Conservation (phyloP, 805 yeast genomes). For the Sporopachydermia quercuum region DNA sequence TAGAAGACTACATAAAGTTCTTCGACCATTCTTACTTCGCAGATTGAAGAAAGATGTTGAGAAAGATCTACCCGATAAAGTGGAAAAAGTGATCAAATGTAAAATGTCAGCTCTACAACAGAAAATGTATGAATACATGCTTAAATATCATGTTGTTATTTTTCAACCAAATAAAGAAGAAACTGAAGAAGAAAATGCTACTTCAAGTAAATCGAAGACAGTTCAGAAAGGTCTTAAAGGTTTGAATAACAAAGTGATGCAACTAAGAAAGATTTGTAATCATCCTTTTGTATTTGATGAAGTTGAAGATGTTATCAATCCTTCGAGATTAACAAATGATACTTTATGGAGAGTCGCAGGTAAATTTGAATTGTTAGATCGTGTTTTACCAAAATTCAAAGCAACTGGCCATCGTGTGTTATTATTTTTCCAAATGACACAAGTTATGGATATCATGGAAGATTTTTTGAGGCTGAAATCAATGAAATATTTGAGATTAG, state of each 20-base stretch:
- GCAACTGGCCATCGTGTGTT: slow-evolving; percentile 65
- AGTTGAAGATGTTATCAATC: slow-evolving; percentile 57
- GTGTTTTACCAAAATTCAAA: slow-evolving; percentile 61
- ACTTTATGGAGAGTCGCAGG: slow-evolving; percentile 66
- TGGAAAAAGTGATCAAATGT: slow-evolving; percentile 72
- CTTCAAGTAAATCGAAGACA: slow-evolving; percentile 33
- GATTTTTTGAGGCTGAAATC: slow-evolving; percentile 56
- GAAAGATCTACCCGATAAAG: slow-evolving; percentile 72
- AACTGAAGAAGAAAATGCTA: slow-evolving; percentile 40
- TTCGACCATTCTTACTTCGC: slow-evolving; percentile 72
- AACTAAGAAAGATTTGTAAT: slow-evolving; percentile 69
- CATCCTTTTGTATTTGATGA: slow-evolving; percentile 83
- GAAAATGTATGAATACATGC: slow-evolving; percentile 62
- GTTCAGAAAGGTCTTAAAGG: slow-evolving; percentile 48
- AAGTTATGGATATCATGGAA: slow-evolving; percentile 83
- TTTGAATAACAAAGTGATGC: slow-evolving; percentile 73
- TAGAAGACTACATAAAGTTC: slow-evolving; percentile 73
- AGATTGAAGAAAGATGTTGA: slow-evolving; percentile 81
- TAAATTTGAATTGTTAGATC: slow-evolving; percentile 64
- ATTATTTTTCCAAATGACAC: slow-evolving; percentile 81
- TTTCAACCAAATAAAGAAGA: slow-evolving; percentile 29
- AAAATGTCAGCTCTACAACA: slow-evolving; percentile 60
- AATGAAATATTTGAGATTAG: slow-evolving; percentile 61
- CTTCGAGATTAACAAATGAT: slow-evolving; percentile 45
- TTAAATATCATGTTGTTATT: slow-evolving; percentile 50